Percentiles rank a stretch among this genome's conserved stretches.
Conservation (phyloP, 768 basidiomycete species). For the Leccinum incarnatum region DNA sequence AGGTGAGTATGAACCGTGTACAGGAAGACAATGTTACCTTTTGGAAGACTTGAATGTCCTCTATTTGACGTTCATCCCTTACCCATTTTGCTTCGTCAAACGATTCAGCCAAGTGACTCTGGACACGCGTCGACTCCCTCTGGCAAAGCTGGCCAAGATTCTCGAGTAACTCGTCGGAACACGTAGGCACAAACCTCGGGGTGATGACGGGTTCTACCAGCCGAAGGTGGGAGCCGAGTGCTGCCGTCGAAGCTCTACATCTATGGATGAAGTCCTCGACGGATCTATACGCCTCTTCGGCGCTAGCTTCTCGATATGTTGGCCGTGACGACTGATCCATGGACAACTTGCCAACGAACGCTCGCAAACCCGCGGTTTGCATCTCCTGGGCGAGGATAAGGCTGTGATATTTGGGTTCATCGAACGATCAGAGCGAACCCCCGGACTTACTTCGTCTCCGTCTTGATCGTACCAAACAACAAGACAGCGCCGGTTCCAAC, state of each 20-base stretch:
- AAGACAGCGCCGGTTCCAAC: conserved; percentile 76
- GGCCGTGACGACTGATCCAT: conserved; percentile 80
- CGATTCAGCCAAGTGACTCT: conserved; percentile 84
- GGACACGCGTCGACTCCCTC: conserved; percentile 50
- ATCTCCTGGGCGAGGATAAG: conserved; percentile 76
- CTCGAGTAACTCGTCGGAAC: conserved; percentile 64
- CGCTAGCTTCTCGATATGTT: conserved; percentile 66
- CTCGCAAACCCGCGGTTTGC: conserved; percentile 68
- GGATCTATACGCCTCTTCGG: conserved; percentile 45
- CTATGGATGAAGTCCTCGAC: conserved; percentile 55
- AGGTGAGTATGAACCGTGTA: conserved; percentile 6
- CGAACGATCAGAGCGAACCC: not conserved
- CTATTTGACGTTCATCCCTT: conserved; percentile 49
- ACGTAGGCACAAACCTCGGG: conserved; percentile 88
- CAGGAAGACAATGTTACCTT: conserved; percentile 38
- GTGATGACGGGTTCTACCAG: conserved; percentile 82
- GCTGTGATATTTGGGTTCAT: conserved; percentile 36
- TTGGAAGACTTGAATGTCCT: conserved; percentile 77
- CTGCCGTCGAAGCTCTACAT: conserved; percentile 41
- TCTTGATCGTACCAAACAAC: conserved; percentile 82
- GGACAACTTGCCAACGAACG: conserved; percentile 85
- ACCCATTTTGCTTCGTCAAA: conserved; percentile 77
- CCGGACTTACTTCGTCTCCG: conserved; percentile 69
- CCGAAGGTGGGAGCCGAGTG: conserved; percentile 42
- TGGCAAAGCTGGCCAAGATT: conserved; percentile 59